Base-by-base conservation (phyloP, 2,329 filamentous ascomycete genomes). In the Metarhizium sp. region DNA sequence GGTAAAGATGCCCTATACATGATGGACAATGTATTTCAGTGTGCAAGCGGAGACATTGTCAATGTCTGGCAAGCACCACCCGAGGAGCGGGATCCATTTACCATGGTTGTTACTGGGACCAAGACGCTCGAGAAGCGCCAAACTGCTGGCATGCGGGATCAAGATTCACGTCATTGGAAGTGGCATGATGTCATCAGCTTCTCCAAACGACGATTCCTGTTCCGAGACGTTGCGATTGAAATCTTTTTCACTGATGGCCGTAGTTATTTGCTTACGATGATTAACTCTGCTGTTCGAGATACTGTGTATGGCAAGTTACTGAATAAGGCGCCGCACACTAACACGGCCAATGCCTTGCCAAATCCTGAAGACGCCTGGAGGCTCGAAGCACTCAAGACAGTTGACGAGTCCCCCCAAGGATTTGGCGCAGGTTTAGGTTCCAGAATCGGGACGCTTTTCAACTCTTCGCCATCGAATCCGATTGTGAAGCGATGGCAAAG, bases 171-270 rank as follows among this genome's bases (percentile, higher is more conserved):
- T 62, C 87, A 88, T 67, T 99, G 94, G 95, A 87, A 86, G 60
- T 99, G 92, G 92, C 82, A 85, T 3, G 92, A 97, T 67, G 85
- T 97, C 14, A 88, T 97, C 62, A 96, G 92, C 67, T 87, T 97
- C 40, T 97, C 92, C 0, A 99, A 99, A 70, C 85, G 95, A 20
- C 86, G 92, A 6, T 99, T 97, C 69, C 74, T 99, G 4, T 96
- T 97, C 71, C 86, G 94, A 30, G 92, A 99, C 65, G 94, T 99
- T 13, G 91, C 90, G 0, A 85, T 97, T n/a, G 94, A 99, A 67
- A 82, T 96, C 2, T 99, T 99, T 74, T 99, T 99, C 67, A 92
- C 91, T 0, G 95, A 99, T 67, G 94, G 94, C 1, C 86, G 91
- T 55, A 99, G 94, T 72, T 99, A 97, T 67, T 78, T 99, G 16